phyloP scores from a whole-genome alignment of 345 rosid species.

The Moricandia moricandioides region DNA sequence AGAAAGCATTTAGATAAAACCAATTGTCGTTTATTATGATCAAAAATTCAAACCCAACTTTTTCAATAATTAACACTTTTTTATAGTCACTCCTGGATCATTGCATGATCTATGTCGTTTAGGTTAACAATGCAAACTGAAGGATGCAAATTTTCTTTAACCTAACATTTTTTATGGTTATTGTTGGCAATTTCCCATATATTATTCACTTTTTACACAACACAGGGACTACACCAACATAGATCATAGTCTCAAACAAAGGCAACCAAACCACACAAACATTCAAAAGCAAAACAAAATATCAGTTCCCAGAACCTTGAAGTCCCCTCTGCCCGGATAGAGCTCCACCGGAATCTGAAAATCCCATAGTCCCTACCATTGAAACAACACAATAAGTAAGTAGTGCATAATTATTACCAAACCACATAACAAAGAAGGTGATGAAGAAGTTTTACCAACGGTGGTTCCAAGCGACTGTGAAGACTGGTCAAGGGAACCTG shows the following conservation, averaged over 20 bases:
- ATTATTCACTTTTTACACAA: background rate
- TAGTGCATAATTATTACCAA: background rate
- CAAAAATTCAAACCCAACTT: no score
- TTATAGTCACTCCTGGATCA: no score
- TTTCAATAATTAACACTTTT: no score
- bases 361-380: conserved; percentile 22
- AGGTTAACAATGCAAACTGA: no score
- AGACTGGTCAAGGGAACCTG: background rate
- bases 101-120: no score
- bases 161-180: no score
- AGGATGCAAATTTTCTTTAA: no score
- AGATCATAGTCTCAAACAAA: background rate
- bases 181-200: background rate
- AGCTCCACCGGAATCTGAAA: conserved; percentile 22
- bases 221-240: background rate
- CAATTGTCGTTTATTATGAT: no score
- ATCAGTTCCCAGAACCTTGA: conserved; percentile 21
- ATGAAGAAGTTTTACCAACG: conserved; percentile 14
- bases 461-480: conserved; percentile 36
- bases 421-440: background rate
- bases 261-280: background rate
- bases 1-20: no score
- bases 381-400: background rate
- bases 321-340: background rate
- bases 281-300: conserved; percentile 4